Base-by-base conservation (phyloP, 495 filamentous ascomycete genomes). In the Xylaria palmicola region DNA sequence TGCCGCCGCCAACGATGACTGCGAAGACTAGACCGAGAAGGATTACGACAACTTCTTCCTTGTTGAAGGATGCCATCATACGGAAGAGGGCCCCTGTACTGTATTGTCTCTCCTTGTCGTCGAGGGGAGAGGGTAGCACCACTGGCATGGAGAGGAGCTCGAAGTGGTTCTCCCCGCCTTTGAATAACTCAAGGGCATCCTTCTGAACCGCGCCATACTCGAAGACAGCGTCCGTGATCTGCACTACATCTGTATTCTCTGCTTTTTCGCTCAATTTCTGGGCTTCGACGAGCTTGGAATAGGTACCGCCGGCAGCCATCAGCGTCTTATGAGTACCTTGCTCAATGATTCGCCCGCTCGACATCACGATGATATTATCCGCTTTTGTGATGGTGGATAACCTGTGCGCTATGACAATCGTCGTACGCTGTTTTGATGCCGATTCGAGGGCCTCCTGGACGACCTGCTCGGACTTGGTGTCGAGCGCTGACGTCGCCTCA, bases 401-500 rank as follows among this genome's bases (percentile, higher is more conserved):
- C 1, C 88, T 76, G 71, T 93, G 90, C 27, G 45, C 45, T 27
- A 48, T 48, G 45, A 29, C 26, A 6, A 48, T 48, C 15, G 45
- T 48, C 6, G 45, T 48, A 6, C 45, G 45, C 7, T 26, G 24
- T 48, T 48, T 26, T 2, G 45, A 22, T 22, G 45, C 45, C 9
- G 45, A 22, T 20, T 17, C 4, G 0, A 48, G 45, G 22, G 45
- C 45, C 6, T 84, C 82, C 73, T 93, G 88, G 15, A 93, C 82
- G 13, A 86, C 82, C 7, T 80, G 75, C 62, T 92, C 89, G 58
- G 86, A 87, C 39, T 81, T 81, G 15, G 83, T 81, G 67, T 96
- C 91, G 17, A 96, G 79, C 44, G 90, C 88, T 66, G 85, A 87
- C 0, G 91, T 96, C 0, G 88, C 89, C 65, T 95, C 91, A 67